These are phyloP conservation scores for Eucalyptus tenuipes DNA, from an alignment of 345 rosid genomes.

Conservation along the genomic window DNA sequence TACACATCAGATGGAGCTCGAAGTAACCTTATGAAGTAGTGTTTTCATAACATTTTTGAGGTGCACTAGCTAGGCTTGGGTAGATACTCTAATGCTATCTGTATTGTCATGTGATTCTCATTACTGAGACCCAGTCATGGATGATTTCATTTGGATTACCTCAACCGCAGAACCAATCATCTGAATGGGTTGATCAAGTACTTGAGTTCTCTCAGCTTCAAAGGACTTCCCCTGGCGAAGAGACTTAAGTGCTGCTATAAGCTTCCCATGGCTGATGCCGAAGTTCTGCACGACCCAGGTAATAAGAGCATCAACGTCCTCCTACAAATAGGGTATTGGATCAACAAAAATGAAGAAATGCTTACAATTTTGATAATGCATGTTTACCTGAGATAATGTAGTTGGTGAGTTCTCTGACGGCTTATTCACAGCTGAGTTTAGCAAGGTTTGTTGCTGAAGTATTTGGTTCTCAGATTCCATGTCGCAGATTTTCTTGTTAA, in stretches of 20 bases:
- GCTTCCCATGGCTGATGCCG: conserved; percentile 74
- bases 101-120: background rate
- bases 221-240: conserved; percentile 94
- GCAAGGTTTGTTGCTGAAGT: conserved; percentile 63
- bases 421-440: conserved; percentile 34
- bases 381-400: conserved; percentile 29
- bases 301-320: conserved; percentile 78
- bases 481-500: conserved; percentile 65
- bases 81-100: background rate
- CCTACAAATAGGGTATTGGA: conserved; percentile 30
- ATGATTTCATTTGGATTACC: conserved; percentile 24
- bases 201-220: conserved; percentile 91
- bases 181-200: conserved; percentile 90
- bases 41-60: background rate
- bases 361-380: background rate
- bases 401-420: conserved; percentile 42
- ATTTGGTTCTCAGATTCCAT: conserved; percentile 81
- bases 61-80: background rate
- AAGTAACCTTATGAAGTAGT: background rate
- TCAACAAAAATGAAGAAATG: background rate
- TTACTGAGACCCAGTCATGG: background rate
- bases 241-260: conserved; percentile 84
- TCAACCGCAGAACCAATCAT: conserved; percentile 96
- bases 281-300: conserved; percentile 56
- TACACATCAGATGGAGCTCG: background rate